Evolutionary conservation across 352 stramenopile species (phyloP).

Genomic region (Elongisporangium undulatum): DNA sequence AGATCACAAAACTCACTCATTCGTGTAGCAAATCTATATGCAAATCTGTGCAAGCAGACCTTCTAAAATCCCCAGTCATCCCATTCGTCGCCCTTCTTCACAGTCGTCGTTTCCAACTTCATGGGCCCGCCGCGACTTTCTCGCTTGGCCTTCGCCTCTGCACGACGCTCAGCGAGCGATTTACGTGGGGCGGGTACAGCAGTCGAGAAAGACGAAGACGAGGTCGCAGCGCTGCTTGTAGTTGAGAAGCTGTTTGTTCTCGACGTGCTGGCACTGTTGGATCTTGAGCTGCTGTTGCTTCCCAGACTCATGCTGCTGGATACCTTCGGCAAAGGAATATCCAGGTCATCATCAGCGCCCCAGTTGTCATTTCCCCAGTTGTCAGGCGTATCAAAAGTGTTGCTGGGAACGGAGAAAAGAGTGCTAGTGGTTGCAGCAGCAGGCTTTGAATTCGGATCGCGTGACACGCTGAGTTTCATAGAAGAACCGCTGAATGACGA

Average conservation of each 20-base stretch:
- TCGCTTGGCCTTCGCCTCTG: conserved; percentile 55
- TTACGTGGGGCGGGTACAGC: conserved; percentile 21
- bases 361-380: conserved; percentile 69
- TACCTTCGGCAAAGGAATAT: conserved; percentile 11
- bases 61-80: conserved; percentile 77
- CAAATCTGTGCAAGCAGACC: not conserved
- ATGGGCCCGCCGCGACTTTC: conserved; percentile 40
- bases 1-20: not conserved
- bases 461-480: conserved; percentile 58
- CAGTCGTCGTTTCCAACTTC: conserved; percentile 39
- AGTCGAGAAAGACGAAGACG: conserved; percentile 13
- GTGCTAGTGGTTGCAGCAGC: conserved; percentile 6
- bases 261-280: conserved; percentile 6
- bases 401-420: not conserved
- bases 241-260: not conserved
- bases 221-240: not conserved
- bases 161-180: conserved; percentile 41
- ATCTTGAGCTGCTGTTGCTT: conserved; percentile 8
- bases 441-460: conserved; percentile 12
- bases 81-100: conserved; percentile 67
- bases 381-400: conserved; percentile 6
- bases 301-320: conserved; percentile 11
- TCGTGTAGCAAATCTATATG: conserved; percentile 2
- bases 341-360: conserved; percentile 48
- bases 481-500: conserved; percentile 24